Base-by-base conservation (phyloP, 495 filamentous ascomycete species). In the Penicillium lagena region DNA sequence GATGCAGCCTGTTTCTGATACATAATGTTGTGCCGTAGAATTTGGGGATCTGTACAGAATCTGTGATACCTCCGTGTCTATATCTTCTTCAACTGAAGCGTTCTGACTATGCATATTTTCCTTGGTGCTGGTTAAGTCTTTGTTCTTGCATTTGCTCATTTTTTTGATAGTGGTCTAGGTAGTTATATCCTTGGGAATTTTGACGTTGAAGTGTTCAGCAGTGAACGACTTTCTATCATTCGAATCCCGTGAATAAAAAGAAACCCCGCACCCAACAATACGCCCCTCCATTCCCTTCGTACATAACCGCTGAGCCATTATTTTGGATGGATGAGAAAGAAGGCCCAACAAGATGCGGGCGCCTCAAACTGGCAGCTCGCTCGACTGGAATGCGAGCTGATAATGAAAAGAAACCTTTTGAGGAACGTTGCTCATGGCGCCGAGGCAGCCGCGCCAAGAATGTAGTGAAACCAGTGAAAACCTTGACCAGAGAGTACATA, bases 1-100 rank as follows among this genome's bases (percentile, higher is more conserved):
- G 29, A 51, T 60, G 35, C 45, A 37, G 12, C 45, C 50, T 40
- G 37, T 38, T 12, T 42, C 43, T 45, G 40, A 17, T 17, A 17
- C 17, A 17, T 17, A 17, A 4, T 17, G 17, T 22, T 22, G 22
- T 4, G 22, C 22, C 22, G 22, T 22, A 12, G 32, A 9, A 34
- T 34, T 34, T 34, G 32, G 32, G 11, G 32, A 34, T 34, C 10
- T 34, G 32, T 11, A 11, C 32, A 12, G 32, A 34, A 34, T 34
- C n/a, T 34, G 1, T 34, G 32, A 34, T 34, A 34, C 32, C 32
- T 34, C 9, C 7, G 32, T 4, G n/a, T 7, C n/a, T 34, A 11
- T 34, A 34, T 34, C n/a, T 22, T 22, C 22, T 4, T 22, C 22
- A 22, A 22, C 6, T 22, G 22, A 22, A 22, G 22, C 22, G 22